These are phyloP conservation scores for Sechiopsis laciniata DNA, from an alignment of 306 rosid genomes.

Conservation along the genomic window DNA sequence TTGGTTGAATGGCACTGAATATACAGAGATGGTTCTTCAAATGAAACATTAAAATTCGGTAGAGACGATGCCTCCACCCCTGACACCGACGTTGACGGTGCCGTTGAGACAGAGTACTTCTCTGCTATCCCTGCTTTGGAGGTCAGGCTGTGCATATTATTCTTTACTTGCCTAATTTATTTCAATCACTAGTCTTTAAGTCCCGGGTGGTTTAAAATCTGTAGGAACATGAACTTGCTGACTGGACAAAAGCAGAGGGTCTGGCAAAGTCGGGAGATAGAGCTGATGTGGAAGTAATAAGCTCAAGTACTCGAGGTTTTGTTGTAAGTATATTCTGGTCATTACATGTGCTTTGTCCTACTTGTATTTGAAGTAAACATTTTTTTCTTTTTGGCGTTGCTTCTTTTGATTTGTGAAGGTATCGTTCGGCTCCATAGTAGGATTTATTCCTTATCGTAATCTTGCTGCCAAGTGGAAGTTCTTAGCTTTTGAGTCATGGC, in stretches of 20 bases:
- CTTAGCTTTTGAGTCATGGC: constrained; percentile 94
- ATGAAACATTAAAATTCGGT: constrained; percentile 32
- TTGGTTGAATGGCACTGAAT: constrained; percentile 28
- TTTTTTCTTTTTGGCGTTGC: constrained; percentile 24
- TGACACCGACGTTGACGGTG: constrained; percentile 22
- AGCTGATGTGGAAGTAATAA: constrained; percentile 68
- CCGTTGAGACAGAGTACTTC: constrained; percentile 31
- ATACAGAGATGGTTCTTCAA: constrained; percentile 47
- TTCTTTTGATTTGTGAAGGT: constrained; percentile 51
- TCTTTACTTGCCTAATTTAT: constrained; percentile 15
- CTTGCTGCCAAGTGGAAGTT: constrained; percentile 84
- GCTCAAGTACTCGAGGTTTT: constrained; percentile 76
- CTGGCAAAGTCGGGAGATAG: constrained; percentile 49
- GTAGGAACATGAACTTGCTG: constrained; percentile 60
- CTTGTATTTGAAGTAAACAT: not conserved
- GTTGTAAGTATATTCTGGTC: constrained; percentile 54
- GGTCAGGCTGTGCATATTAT: constrained; percentile 43
- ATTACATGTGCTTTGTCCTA: constrained; percentile 12
- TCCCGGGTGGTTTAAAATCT: constrained; percentile 23
- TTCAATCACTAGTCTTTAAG: constrained; percentile 13
- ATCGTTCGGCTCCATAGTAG: constrained; percentile 77
- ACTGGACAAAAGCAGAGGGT: constrained; percentile 67
- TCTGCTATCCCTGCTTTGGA: constrained; percentile 34
- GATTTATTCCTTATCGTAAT: constrained; percentile 88
- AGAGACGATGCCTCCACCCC: constrained; percentile 30